Evolutionary conservation across 768 basidiomycete species (phyloP).

Genomic region (Austroboletus eburneus): DNA sequence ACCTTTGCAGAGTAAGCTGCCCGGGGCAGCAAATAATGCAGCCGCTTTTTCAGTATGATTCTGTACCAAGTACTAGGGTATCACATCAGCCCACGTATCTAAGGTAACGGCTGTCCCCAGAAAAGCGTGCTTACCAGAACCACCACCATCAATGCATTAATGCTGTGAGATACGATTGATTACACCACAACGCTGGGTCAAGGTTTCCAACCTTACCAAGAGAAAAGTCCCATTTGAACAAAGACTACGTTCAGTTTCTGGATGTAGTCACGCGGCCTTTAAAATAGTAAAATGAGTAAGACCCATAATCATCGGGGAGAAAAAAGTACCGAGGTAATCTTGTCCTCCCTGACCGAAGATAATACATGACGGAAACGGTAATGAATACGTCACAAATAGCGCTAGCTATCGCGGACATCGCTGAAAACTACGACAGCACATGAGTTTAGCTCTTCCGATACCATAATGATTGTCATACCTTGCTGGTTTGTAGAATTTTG

Average conservation of each 20-base stretch:
- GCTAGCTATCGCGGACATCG: conserved; percentile 11
- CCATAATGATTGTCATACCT: conserved; percentile 8
- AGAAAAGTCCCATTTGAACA: conserved; percentile 20
- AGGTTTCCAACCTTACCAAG: conserved; percentile 8
- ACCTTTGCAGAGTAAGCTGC: conserved; percentile 17
- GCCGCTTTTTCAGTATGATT: neutral
- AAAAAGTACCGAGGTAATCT: conserved; percentile 9
- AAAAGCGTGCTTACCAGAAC: conserved; percentile 8
- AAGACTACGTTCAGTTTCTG: conserved; percentile 11
- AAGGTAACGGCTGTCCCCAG: neutral
- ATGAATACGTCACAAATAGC: conserved; percentile 21
- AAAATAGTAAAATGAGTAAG: neutral
- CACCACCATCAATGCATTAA: conserved; percentile 8
- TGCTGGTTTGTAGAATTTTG: neutral
- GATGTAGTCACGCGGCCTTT: conserved; percentile 11
- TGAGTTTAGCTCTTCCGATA: neutral
- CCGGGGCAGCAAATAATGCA: conserved; percentile 8
- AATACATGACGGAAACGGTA: conserved; percentile 13
- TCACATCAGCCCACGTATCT: neutral
- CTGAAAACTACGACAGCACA: conserved; percentile 2
- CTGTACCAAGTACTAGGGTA: conserved; percentile 17
- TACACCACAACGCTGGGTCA: neutral
- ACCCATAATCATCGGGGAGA: neutral
- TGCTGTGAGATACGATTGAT: neutral
- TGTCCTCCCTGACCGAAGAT: conserved; percentile 10